A percentile compares a stretch with the other conserved stretches of the same genome.
phyloP scores from a whole-genome alignment of 768 basidiomycete genomes.

The Termitomyces bulborhizus region DNA sequence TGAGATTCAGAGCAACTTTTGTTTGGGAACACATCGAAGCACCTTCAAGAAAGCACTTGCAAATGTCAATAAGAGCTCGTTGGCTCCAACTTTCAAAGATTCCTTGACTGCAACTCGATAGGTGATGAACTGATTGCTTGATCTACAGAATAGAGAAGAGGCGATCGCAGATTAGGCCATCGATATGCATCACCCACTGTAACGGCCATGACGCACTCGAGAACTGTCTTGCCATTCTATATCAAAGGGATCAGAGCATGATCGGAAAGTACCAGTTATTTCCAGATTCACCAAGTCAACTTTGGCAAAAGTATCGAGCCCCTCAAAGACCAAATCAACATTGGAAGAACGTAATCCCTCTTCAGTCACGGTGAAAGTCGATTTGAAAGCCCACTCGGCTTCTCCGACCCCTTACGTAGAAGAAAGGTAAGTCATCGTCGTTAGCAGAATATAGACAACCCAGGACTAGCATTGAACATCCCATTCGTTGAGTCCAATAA shows the following conservation, averaged over 20 bases:
- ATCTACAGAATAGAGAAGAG: slow-evolving; percentile 27
- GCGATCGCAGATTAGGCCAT: neutral
- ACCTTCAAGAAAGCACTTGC: slow-evolving; percentile 70
- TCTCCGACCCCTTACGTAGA: slow-evolving; percentile 75
- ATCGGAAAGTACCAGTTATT: neutral
- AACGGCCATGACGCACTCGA: slow-evolving; percentile 35
- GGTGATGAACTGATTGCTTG: slow-evolving; percentile 81
- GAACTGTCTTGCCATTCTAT: slow-evolving; percentile 70
- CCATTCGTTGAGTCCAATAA: slow-evolving; percentile 77
- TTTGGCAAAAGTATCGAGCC: slow-evolving; percentile 84
- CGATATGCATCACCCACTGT: neutral
- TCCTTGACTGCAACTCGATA: slow-evolving; percentile 59
- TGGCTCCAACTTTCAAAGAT: slow-evolving; percentile 45
- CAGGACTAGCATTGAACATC: slow-evolving; percentile 70
- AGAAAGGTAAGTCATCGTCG: neutral
- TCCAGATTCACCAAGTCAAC: slow-evolving; percentile 55
- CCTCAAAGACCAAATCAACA: slow-evolving; percentile 81
- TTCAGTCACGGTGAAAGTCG: slow-evolving; percentile 46
- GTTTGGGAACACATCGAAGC: neutral
- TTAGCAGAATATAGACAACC: neutral
- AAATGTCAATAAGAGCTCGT: slow-evolving; percentile 69
- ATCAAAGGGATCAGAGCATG: neutral
- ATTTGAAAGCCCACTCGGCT: slow-evolving; percentile 78
- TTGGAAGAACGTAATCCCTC: slow-evolving; percentile 39
- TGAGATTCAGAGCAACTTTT: neutral